Conservation (phyloP, 768 basidiomycete genomes). For the Kwoniella dendrophila region DNA sequence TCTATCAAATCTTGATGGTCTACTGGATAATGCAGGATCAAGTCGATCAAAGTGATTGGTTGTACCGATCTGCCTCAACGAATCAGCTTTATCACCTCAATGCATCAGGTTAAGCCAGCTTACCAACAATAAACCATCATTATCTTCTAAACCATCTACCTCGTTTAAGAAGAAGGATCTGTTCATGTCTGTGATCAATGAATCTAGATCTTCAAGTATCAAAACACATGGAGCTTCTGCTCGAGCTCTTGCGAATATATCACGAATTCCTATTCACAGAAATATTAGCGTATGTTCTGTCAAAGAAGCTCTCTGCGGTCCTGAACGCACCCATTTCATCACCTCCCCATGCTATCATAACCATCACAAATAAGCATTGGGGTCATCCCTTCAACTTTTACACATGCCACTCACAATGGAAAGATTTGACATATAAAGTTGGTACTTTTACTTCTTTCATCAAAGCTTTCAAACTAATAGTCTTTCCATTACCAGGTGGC, state of each 20-base stretch:
- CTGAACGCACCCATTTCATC: constrained; percentile 16
- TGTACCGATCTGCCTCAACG: constrained; percentile 51
- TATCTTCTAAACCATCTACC: constrained; percentile 72
- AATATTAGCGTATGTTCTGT: not conserved
- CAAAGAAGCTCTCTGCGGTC: not conserved
- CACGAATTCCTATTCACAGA: constrained; percentile 60
- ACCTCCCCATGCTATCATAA: constrained; percentile 4
- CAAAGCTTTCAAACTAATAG: constrained; percentile 74
- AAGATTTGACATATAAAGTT: constrained; percentile 80
- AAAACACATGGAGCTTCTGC: constrained; percentile 57
- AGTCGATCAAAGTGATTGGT: constrained; percentile 83
- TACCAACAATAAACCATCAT: constrained; percentile 77
- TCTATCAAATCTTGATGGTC: constrained; percentile 82
- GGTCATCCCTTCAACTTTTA: no score
- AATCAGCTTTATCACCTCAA: not conserved
- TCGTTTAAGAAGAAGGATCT: constrained; percentile 88
- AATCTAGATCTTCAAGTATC: constrained; percentile 71
- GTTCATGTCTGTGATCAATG: constrained; percentile 74
- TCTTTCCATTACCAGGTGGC: constrained; percentile 68
- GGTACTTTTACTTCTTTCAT: constrained; percentile 70
- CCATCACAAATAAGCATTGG: not conserved
- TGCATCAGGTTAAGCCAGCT: constrained; percentile 2
- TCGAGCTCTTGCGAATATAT: constrained; percentile 73
- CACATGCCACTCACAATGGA: constrained; percentile 62
- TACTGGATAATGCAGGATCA: constrained; percentile 72